A percentile compares a stretch with the other conserved stretches of the same genome.
phyloP scores from a whole-genome alignment of 176 grass and related monocot species.

The Elaeis guineensis region DNA sequence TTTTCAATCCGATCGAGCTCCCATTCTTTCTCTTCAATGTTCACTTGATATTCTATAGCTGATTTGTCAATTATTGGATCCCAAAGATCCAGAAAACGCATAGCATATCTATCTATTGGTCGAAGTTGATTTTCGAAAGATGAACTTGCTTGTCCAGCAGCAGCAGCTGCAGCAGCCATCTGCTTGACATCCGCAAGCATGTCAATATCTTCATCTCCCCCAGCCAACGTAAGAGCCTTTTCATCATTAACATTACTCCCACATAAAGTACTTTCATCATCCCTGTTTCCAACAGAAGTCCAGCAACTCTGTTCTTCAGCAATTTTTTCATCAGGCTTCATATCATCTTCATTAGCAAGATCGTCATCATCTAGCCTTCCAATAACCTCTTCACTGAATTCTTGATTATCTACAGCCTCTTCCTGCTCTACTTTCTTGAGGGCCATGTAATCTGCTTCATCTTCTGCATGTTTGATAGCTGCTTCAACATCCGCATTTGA shows the following conservation, averaged over 20 bases:
- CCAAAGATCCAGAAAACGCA: constrained; percentile 91
- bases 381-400: constrained; percentile 83
- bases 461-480: constrained; percentile 91
- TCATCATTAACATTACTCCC: constrained; percentile 45
- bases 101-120: constrained; percentile 96
- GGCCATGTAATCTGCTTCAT: constrained; percentile 99
- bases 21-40: constrained; percentile 89
- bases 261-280: constrained; percentile 34
- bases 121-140: constrained; percentile 97
- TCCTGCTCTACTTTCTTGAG: constrained; percentile 94
- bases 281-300: constrained; percentile 43
- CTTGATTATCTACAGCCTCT: constrained; percentile 95
- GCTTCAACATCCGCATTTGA: constrained; percentile 94
- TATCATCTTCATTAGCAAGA: constrained; percentile 76
- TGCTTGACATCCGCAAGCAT: constrained; percentile 98
- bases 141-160: constrained; percentile 88
- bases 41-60: constrained; percentile 55
- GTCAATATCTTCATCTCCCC: constrained; percentile 82
- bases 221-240: constrained; percentile 69
- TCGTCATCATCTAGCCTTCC: constrained; percentile 71
- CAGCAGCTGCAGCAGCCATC: constrained; percentile 87
- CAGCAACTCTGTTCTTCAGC: constrained; percentile 51
- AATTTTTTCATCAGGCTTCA: constrained; percentile 44
- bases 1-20: constrained; percentile 97
- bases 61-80: constrained; percentile 89